Percentiles rank a stretch among this genome's conserved stretches.
Evolutionary conservation across 805 yeast genomes (phyloP).

Genomic region (Candida tallmaniae): DNA sequence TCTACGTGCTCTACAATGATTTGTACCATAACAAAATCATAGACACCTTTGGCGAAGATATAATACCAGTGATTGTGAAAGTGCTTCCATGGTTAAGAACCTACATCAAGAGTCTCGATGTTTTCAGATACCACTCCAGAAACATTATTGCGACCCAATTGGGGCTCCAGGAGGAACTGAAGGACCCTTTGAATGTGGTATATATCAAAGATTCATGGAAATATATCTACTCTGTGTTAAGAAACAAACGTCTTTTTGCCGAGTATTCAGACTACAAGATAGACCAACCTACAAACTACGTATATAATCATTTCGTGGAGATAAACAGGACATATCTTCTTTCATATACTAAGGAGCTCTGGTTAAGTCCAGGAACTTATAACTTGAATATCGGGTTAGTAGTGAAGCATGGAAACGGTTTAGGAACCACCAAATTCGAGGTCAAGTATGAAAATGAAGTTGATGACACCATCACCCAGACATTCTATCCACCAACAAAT

Average conservation of each 20-base stretch:
- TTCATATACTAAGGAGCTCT: conserved; percentile 40
- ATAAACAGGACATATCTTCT: conserved; percentile 47
- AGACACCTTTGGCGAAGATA: conserved; percentile 33
- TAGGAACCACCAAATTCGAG: conserved; percentile 56
- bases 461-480: conserved; percentile 24
- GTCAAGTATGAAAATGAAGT: conserved; percentile 28
- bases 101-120: conserved; percentile 37
- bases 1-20: conserved; percentile 48
- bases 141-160: conserved; percentile 22
- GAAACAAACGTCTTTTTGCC: conserved; percentile 51
- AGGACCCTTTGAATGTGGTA: conserved; percentile 19
- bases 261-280: conserved; percentile 39
- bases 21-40: conserved; percentile 38
- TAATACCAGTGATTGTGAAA: conserved; percentile 24
- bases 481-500: conserved; percentile 53
- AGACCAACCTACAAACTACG: conserved; percentile 45
- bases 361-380: conserved; percentile 47
- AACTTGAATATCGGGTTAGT: conserved; percentile 50
- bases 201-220: conserved; percentile 53
- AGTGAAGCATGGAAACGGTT: conserved; percentile 49
- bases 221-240: conserved; percentile 45
- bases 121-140: conserved; percentile 25
- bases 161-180: conserved; percentile 19
- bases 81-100: conserved; percentile 35
- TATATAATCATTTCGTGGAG: conserved; percentile 42